Base-by-base conservation (phyloP, 108 stramenopile genomes). In the Discostella stelligeroides region DNA sequence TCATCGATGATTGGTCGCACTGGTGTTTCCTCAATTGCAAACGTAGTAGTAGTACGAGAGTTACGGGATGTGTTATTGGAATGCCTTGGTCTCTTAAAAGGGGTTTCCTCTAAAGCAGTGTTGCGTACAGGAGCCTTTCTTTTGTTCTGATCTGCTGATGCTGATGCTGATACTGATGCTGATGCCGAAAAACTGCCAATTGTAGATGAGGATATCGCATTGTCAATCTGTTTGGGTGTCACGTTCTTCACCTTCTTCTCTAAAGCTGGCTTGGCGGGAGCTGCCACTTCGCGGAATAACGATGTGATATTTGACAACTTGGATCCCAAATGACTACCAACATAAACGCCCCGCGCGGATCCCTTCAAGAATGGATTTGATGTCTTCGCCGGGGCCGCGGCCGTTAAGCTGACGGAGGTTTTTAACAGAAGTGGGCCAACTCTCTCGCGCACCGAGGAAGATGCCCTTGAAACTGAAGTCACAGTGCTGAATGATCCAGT, bases 211-310 rank as follows among this genome's bases (percentile, higher is more conserved):
- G 27, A 46, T 14, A 4, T 20, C 15, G 29, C 8, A 34, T 41
- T 17, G 20, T 20, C 48, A 23, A 18, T 39, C 18, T 45, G 42
- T n/a, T 20, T 21, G 25, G 66, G 45, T 17, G 63, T 42, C 42
- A 29, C 63, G 25, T 41, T 63, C n/a, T 51, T 63, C 8, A 23
- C 56, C 25, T 39, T 41, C 18, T 38, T 53, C 14, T 40, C 25
- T 45, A 34, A 28, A 37, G 42, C 14, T n/a, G 10, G 8, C 30
- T 30, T 72, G 29, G 70, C 30, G 37, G 70, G 68, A 50, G 59
- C 61, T 25, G 61, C 72, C 66, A 79, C 79, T 58, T 72, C 79
- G 41, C 71, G 79, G 66, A 79, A 79, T 57, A 79, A 56, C 28
- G 79, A 62, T 8, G 70, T 42, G 14, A 79, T 79, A 41, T 79